Conservation (phyloP, 768 basidiomycete species). For the Lepiota venenata region DNA sequence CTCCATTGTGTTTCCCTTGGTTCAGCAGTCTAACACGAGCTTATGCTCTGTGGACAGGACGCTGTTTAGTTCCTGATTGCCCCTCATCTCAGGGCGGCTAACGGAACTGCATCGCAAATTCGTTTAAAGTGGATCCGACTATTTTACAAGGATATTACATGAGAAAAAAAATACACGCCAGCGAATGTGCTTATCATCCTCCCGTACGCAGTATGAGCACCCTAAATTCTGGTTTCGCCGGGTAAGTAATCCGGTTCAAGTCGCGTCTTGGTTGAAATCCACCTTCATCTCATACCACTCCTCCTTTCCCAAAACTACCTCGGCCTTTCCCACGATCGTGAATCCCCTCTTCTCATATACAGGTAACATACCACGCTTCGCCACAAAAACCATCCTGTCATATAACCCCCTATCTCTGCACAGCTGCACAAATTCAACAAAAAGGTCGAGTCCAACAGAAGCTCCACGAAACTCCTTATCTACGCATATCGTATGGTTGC, state of each 20-base stretch:
- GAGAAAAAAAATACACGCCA: too few relatives aligned
- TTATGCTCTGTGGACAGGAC: too few relatives aligned
- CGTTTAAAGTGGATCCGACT: too few relatives aligned
- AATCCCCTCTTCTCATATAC: neutral
- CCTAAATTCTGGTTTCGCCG: neutral
- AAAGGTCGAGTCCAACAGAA: too few relatives aligned
- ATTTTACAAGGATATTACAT: too few relatives aligned
- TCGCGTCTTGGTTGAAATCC: neutral
- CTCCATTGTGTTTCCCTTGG: neutral
- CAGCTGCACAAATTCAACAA: too few relatives aligned
- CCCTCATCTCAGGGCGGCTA: too few relatives aligned
- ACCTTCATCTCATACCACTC: conserved; percentile 8
- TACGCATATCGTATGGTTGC: conserved; percentile 1
- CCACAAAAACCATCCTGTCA: conserved; percentile 5
- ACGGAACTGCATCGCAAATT: too few relatives aligned
- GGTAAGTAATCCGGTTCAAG: neutral
- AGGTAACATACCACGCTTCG: neutral
- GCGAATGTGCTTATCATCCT: too few relatives aligned
- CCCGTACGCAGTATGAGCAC: neutral
- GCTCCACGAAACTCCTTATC: too few relatives aligned
- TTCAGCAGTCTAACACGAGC: too few relatives aligned
- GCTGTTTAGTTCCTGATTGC: too few relatives aligned
- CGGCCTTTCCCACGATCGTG: neutral
- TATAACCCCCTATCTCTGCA: neutral
- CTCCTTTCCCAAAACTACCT: neutral